These are phyloP conservation scores for Lanmaoa pseudosensibilis DNA, from an alignment of 768 basidiomycete genomes.

Conservation along the genomic window DNA sequence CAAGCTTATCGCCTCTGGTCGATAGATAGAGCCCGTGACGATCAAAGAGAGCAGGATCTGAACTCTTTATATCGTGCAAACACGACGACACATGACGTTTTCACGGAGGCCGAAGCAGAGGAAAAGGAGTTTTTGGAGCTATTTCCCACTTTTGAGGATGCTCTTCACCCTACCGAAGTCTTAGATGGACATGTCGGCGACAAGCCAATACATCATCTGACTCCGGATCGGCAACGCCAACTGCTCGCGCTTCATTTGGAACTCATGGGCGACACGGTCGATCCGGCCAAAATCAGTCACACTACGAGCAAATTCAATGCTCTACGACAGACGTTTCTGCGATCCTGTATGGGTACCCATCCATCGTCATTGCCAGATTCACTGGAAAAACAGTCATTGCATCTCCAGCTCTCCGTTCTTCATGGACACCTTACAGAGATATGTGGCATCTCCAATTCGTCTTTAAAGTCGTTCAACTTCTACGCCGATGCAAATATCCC, in stretches of 20 bases:
- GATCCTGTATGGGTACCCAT: constrained; percentile 33
- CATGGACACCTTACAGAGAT: constrained; percentile 40
- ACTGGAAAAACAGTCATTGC: constrained; percentile 52
- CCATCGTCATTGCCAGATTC: constrained; percentile 36
- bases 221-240: constrained; percentile 27
- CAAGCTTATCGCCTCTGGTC: constrained; percentile 81
- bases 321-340: constrained; percentile 36
- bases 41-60: constrained; percentile 59
- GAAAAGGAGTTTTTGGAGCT: constrained; percentile 79
- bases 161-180: constrained; percentile 34
- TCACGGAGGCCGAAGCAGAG: constrained; percentile 73
- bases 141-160: constrained; percentile 83
- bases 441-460: constrained; percentile 17
- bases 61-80: constrained; percentile 76
- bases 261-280: constrained; percentile 34
- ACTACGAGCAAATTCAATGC: constrained; percentile 29
- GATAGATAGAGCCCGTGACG: constrained; percentile 70
- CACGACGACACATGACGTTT: constrained; percentile 49
- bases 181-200: background rate
- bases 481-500: constrained; percentile 75
- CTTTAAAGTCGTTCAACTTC: constrained; percentile 58
- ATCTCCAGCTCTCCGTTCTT: constrained; percentile 53
- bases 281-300: background rate
- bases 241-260: constrained; percentile 50
- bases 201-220: constrained; percentile 31